Conservation (phyloP, 2,329 filamentous ascomycete species). For the Aspergillus quadricinctus region DNA sequence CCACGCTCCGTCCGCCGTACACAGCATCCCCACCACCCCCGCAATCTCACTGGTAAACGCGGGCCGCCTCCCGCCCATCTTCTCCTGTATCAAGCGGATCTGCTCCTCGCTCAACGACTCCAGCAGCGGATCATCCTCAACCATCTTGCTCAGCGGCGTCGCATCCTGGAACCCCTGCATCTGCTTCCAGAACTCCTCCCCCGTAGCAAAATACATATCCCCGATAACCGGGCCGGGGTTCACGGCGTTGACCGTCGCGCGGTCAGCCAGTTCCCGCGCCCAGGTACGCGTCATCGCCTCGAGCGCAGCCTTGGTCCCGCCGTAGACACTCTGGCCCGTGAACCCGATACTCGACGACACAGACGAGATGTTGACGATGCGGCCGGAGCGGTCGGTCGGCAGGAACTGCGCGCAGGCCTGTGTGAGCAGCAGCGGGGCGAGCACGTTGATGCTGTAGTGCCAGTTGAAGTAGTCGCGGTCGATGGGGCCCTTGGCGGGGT, state of each 20-base stretch:
- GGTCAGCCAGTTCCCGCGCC: constrained; percentile 58
- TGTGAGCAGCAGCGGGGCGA: constrained; percentile 72
- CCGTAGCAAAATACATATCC: constrained; percentile 61
- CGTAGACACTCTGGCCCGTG: constrained; percentile 57
- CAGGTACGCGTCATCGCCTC: constrained; percentile 68
- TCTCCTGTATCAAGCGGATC: constrained; percentile 57
- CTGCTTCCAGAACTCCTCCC: constrained; percentile 53
- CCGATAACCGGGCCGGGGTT: constrained; percentile 63
- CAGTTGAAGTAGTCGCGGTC: constrained; percentile 62
- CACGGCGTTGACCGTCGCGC: constrained; percentile 61
- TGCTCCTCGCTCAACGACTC: constrained; percentile 58
- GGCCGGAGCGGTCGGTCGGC: constrained; percentile 61
- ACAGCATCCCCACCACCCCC: constrained; percentile 72
- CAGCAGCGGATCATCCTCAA: constrained; percentile 55
- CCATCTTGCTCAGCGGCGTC: constrained; percentile 60
- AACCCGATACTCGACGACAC: constrained; percentile 58
- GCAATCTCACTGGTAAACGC: constrained; percentile 69
- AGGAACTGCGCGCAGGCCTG: constrained; percentile 69
- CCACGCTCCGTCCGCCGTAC: constrained; percentile 67
- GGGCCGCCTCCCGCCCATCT: constrained; percentile 53
- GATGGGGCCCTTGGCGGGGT: constrained; percentile 57
- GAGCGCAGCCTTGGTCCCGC: constrained; percentile 62
- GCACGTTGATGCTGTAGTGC: constrained; percentile 75
- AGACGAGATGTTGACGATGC: constrained; percentile 59
- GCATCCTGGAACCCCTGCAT: constrained; percentile 59